Conservation (phyloP, 768 basidiomycete genomes). For the Dioszegia aurantiaca region DNA sequence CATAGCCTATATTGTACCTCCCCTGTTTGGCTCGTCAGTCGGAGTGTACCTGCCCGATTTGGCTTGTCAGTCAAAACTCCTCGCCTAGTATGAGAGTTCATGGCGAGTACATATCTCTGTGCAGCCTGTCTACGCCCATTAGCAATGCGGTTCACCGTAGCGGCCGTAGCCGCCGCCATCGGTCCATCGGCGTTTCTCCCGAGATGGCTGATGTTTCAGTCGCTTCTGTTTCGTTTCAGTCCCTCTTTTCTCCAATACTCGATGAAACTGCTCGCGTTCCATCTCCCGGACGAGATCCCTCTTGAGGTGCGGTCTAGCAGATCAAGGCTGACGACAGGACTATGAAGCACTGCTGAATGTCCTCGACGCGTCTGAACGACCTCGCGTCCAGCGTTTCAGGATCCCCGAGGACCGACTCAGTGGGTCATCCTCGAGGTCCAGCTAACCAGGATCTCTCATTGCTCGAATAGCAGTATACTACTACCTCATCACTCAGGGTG, state of each 20-base stretch:
- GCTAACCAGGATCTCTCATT: slow-evolving; percentile 29
- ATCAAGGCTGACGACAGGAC: slow-evolving; percentile 13
- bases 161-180: no score
- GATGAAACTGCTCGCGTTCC: slow-evolving; percentile 17
- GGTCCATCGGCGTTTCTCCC: no score
- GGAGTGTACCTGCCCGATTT: no score
- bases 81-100: no score
- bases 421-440: neutral
- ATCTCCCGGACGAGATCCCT: slow-evolving; percentile 10
- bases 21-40: no score
- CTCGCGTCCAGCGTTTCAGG: slow-evolving; percentile 24
- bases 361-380: slow-evolving; percentile 16
- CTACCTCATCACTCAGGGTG: slow-evolving; percentile 20
- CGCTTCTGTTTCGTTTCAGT: no score
- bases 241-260: neutral
- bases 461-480: slow-evolving; percentile 29
- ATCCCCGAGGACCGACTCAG: slow-evolving; percentile 15
- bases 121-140: no score
- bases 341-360: slow-evolving; percentile 20
- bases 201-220: no score
- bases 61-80: no score
- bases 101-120: no score
- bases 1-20: no score
- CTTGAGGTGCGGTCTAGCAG: neutral
- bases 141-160: no score